Conservation (phyloP, 2,329 filamentous ascomycete genomes). For the Sordariomycetes sp. region DNA sequence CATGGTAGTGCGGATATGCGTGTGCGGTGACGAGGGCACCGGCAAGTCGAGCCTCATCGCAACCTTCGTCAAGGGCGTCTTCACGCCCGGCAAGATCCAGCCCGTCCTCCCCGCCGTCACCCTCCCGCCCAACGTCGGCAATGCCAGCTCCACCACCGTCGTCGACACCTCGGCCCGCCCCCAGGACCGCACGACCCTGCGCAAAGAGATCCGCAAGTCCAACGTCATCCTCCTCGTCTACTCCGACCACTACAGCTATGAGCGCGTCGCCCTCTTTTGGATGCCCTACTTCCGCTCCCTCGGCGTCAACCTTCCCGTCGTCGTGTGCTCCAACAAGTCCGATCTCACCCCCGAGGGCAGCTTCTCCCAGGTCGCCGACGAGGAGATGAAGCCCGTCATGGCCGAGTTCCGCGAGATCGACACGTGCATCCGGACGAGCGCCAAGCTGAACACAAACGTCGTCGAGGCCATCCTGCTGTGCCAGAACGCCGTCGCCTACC, state of each 20-base stretch:
- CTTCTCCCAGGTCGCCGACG: conserved; percentile 77
- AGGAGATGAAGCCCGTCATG: conserved; percentile 98
- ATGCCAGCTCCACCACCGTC: conserved; percentile 82
- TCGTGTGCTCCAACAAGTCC: conserved; percentile 95
- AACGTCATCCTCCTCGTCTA: conserved; percentile 97
- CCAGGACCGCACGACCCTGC: conserved; percentile 78
- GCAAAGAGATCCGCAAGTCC: conserved; percentile 90
- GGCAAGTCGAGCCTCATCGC: conserved; percentile 90
- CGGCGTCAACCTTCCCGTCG: conserved; percentile 96
- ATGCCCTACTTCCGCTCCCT: conserved; percentile 95
- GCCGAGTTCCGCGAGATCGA: conserved; percentile 98
- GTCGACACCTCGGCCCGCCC: conserved; percentile 94
- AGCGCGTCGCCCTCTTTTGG: conserved; percentile 94
- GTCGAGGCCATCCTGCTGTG: conserved; percentile 96
- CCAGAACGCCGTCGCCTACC: conserved; percentile 95
- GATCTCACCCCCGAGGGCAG: conserved; percentile 65
- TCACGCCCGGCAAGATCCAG: conserved; percentile 91
- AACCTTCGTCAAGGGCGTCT: conserved; percentile 92
- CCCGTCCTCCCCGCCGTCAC: conserved; percentile 89
- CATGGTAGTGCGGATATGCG: conserved; percentile 67
- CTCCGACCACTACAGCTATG: conserved; percentile 98
- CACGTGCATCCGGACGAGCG: conserved; percentile 90
- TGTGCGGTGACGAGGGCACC: conserved; percentile 93
- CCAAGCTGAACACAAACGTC: conserved; percentile 82
- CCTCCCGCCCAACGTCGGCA: conserved; percentile 83